Percentiles rank a stretch among this genome's conserved stretches.
These are phyloP conservation scores for Capsicum baccatum DNA, from an alignment of 257 asterid genomes.

Conservation along the genomic window DNA sequence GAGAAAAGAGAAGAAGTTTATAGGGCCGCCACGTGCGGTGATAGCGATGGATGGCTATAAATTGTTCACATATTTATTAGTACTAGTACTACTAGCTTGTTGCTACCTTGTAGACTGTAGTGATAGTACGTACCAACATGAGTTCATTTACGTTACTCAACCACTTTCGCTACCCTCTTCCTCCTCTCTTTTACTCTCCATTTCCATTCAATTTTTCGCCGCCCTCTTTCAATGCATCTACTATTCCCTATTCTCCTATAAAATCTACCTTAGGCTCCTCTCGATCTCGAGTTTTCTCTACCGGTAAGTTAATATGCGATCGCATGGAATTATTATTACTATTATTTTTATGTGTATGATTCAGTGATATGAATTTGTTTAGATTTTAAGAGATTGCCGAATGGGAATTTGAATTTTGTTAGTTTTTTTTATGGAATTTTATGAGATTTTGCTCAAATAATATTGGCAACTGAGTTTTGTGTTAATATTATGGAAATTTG, in stretches of 20 bases:
- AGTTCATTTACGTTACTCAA: slow-evolving; percentile 49
- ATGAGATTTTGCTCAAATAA: background rate
- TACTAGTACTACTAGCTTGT: background rate
- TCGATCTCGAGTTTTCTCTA: slow-evolving; percentile 44
- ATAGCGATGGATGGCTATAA: background rate
- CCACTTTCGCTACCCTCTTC: slow-evolving; percentile 39
- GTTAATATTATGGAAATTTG: background rate
- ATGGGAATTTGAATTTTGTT: background rate
- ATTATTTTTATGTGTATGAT: no score
- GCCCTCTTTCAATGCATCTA: slow-evolving; percentile 19
- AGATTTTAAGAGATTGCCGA: background rate
- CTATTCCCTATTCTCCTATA: slow-evolving; percentile 32
- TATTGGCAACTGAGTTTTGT: background rate
- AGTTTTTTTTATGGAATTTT: background rate
- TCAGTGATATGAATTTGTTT: background rate
- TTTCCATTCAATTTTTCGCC: background rate
- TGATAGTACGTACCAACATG: slow-evolving; percentile 39
- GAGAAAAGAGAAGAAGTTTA: background rate
- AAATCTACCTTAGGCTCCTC: slow-evolving; percentile 32
- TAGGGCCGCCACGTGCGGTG: background rate
- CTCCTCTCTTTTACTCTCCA: slow-evolving; percentile 29
- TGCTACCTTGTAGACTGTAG: background rate
- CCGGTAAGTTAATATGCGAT: slow-evolving; percentile 47
- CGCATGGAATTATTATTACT: background rate
- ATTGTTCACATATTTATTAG: background rate